These are phyloP conservation scores for Gossypium rotundifolium DNA, from an alignment of 345 rosid species.

Conservation along the genomic window DNA sequence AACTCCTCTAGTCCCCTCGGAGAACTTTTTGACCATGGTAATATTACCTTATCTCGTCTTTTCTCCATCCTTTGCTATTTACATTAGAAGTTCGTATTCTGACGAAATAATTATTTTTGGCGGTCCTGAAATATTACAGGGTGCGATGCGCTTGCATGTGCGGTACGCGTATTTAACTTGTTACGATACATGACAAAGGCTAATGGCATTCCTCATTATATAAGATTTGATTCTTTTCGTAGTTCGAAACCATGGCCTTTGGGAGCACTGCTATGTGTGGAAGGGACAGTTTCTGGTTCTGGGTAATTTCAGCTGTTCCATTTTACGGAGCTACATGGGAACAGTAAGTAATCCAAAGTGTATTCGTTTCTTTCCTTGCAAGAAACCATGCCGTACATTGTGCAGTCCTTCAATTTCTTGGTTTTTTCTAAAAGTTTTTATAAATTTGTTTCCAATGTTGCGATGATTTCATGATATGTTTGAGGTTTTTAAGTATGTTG, in stretches of 20 bases:
- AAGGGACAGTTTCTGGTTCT: conserved; percentile 82
- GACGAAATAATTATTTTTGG: conserved; percentile 16
- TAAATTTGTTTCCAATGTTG: neutral
- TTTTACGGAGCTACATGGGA: conserved; percentile 98
- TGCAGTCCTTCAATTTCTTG: neutral
- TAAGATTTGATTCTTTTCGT: conserved; percentile 14
- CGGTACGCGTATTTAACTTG: conserved; percentile 54
- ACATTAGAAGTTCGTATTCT: neutral
- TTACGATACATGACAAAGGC: neutral
- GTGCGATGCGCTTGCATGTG: conserved; percentile 99
- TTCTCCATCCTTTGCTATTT: neutral
- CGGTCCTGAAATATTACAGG: conserved; percentile 45
- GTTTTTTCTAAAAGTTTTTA: neutral
- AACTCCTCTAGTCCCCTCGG: conserved; percentile 86
- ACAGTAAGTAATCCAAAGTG: conserved; percentile 46
- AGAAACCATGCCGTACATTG: neutral
- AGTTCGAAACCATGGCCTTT: conserved; percentile 86
- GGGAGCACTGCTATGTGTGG: conserved; percentile 97
- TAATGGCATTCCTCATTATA: neutral
- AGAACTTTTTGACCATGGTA: conserved; percentile 95
- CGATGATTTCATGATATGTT: neutral
- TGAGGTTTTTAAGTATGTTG: neutral
- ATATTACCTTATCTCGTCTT: conserved; percentile 16
- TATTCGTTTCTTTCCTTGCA: neutral
- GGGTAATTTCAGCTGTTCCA: conserved; percentile 94